Evolutionary conservation across 768 basidiomycete genomes (phyloP), one percentile per base, ranked within the genome.

Genomic region (Termitomyces sp.): DNA sequence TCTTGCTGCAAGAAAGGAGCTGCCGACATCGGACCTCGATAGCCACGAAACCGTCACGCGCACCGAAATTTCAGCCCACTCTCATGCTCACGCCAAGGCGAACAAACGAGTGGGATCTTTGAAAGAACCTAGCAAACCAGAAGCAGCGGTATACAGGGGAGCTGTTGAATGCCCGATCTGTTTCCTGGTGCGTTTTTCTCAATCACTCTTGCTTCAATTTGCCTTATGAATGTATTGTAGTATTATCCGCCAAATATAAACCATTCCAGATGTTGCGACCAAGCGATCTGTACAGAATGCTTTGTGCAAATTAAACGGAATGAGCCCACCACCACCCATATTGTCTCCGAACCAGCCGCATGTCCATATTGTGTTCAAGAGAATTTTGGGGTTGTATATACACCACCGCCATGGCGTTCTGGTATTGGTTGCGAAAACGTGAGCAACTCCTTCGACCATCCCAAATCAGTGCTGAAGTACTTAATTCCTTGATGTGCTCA

Each of bases 191-290:
- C 70, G 88, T 84, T 59, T 57, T 16, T 63, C 60, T 47, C 20
- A 50, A 58, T 56, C 32, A 55, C 58, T 68, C 66, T 72, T 55
- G 67, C 74, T 71, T 69, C 65, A 62, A 68, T 64, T 64, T 66
- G 40, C 62, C 57, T 59, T 56, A 64, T 62, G 40, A 23, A 63
- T 62, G 41, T 33, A 41, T 55, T 30, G 28, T 69, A 99, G 96
- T 98, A 96, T 73, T 99, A 98, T 69, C 97, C 97, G 26, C 82
- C 90, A 49, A 96, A 98, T 74, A 97, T 98, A 74, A 98, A 98
- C 70, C 89, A 88, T 67, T 98, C 97, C 41, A 84, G 97, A 69
- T 99, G 97, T 71, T 99, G 97, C 71, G 95, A 96, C 79, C 97
- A 99, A 66, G 89, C 92, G 23, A 96, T 99, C 62, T 99, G 97